Percentiles rank a stretch among this genome's conserved stretches.
These are phyloP conservation scores for Alternaria consortialis DNA, from an alignment of 2,329 filamentous ascomycete species.

Conservation along the genomic window DNA sequence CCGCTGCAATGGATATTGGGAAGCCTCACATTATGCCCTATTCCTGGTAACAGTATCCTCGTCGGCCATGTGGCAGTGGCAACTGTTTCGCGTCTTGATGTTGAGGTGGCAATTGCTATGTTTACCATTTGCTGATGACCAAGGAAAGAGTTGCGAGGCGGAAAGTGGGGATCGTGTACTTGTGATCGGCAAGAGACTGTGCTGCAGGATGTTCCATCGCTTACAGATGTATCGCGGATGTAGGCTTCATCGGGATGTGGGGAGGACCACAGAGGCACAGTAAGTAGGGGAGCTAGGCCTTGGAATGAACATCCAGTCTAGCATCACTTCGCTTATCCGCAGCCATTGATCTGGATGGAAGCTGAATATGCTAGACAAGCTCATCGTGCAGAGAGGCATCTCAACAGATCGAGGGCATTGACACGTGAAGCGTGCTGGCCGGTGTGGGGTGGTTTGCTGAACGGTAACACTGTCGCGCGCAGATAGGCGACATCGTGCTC, in stretches of 20 bases:
- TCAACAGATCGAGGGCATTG: constrained; percentile 1
- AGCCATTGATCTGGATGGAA: not conserved
- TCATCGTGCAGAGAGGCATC: constrained; percentile 7
- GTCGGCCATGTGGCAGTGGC: constrained; percentile 20
- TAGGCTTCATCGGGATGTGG: constrained; percentile 12
- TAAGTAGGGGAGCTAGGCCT: not conserved
- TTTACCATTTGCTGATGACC: constrained; percentile 1
- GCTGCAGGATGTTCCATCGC: not conserved
- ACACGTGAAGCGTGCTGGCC: not conserved
- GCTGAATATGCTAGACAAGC: constrained; percentile 2
- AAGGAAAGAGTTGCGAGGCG: not conserved
- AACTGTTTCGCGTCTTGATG: constrained; percentile 1
- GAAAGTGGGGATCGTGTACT: not conserved
- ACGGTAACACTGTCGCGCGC: not conserved
- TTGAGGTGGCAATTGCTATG: constrained; percentile 13
- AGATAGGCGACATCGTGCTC: not conserved
- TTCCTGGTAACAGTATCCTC: constrained; percentile 4
- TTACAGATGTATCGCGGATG: constrained; percentile 8
- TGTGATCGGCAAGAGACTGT: constrained; percentile 1
- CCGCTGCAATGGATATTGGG: constrained; percentile 11
- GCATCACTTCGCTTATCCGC: constrained; percentile 5
- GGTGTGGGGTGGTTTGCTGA: not conserved
- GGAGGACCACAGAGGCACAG: not conserved
- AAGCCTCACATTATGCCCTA: not conserved
- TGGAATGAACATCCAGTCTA: not conserved